Evolutionary conservation across 2,329 filamentous ascomycete genomes (phyloP), one percentile per base, ranked within the genome.

Genomic region (Alternaria tenuissima): DNA sequence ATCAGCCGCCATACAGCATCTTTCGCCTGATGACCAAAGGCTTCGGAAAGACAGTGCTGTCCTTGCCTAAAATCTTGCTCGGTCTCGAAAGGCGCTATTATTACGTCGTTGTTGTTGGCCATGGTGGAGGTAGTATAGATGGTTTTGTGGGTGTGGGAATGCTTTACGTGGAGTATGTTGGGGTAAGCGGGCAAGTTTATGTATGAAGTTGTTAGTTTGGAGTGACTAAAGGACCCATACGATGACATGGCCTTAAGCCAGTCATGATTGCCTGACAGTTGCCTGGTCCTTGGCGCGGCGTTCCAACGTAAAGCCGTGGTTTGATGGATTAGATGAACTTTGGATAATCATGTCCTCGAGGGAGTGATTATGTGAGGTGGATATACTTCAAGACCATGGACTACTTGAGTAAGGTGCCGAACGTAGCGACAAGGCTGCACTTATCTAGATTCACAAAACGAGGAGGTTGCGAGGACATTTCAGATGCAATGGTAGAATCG

Each of bases 1-100:
- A 84, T 78, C 60, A 77, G 74, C 1, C 76, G 78, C 83, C 84
- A 88, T 52, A 87, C 72, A 7, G 76, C 79, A 68, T 88, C 86
- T 28, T 74, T 73, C 12, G 77, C 77, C 67, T 88, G 86, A 16
- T 69, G 69, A 24, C 85, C 86, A 61, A 88, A 88, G 6, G 79
- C 75, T 59, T 77, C 76, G 56, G 73, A 72, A 12, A 77, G 55
- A 63, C 72, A 76, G 47, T 76, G 56, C 64, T 77, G 78, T 39
- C 64, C 69, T 54, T 74, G 66, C 4, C 57, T 61, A 26, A 75
- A 55, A 46, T 75, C 72, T 28, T 65, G 56, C 36, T 72, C 66
- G 3, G 62, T 68, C 53, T 70, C 64, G 34, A 71, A 62, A 7
- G 59, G 66, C 8, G 62, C 60, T 11, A 72, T 28, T 38, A 68